Percentiles rank a stretch among this genome's conserved stretches.
phyloP scores from a whole-genome alignment of 179 eudicot species.

The Gypsophila paniculata region DNA sequence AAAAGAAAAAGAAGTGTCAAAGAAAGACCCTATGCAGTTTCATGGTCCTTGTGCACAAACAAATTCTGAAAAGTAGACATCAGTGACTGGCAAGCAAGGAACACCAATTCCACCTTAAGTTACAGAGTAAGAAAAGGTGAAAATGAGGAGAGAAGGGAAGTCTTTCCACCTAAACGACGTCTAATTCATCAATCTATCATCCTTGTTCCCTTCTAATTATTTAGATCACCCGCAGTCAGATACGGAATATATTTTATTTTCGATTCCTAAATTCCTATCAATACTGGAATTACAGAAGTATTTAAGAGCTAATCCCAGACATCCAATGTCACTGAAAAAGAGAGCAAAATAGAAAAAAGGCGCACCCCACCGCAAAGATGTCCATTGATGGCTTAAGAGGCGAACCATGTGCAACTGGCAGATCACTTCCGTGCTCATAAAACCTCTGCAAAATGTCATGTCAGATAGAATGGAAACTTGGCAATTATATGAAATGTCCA shows the following conservation, averaged over 20 bases:
- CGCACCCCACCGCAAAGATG: slow-evolving; percentile 95
- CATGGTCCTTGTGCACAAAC: background rate
- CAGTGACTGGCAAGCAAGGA: slow-evolving; percentile 5
- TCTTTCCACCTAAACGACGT: background rate
- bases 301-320: background rate
- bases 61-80: background rate
- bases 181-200: background rate
- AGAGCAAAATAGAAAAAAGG: slow-evolving; percentile 17
- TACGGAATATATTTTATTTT: too few species aligned
- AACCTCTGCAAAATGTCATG: slow-evolving; percentile 61
- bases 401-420: slow-evolving; percentile 73
- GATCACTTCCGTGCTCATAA: slow-evolving; percentile 93
- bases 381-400: slow-evolving; percentile 88
- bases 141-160: background rate
- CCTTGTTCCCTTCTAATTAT: background rate
- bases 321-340: background rate
- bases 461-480: slow-evolving; percentile 2
- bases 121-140: background rate
- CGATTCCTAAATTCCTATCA: background rate
- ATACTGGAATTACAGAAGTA: background rate
- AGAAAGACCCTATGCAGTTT: background rate
- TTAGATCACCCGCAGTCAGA: background rate
- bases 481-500: background rate
- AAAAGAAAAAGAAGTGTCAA: background rate
- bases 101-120: background rate